Evolutionary conservation across 2,329 filamentous ascomycete species (phyloP).

Genomic region (Pseudogymnoascus verrucosus): DNA sequence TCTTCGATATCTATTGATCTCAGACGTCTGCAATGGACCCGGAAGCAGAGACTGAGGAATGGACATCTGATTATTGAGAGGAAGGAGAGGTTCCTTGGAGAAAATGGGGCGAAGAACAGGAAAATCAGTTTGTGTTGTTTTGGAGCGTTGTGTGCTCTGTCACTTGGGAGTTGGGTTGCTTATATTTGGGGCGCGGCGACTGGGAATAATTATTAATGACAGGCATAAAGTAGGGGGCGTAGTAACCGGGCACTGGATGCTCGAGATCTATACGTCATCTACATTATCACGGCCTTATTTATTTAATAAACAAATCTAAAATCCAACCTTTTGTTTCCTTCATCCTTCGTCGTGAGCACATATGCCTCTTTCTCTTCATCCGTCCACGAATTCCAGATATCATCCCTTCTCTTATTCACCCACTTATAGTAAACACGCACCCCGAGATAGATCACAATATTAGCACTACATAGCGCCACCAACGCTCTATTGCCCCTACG

Average conservation of each 20-base stretch:
- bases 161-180: constrained; percentile 44
- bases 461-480: constrained; percentile 40
- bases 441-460: constrained; percentile 37
- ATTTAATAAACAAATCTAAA: constrained; percentile 26
- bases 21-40: constrained; percentile 48
- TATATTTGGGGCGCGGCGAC: constrained; percentile 56
- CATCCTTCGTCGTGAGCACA: constrained; percentile 33
- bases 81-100: constrained; percentile 34
- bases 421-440: constrained; percentile 40
- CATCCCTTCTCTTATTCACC: constrained; percentile 34
- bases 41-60: constrained; percentile 41
- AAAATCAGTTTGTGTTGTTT: constrained; percentile 38
- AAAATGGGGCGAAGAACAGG: constrained; percentile 31
- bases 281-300: not conserved
- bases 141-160: constrained; percentile 35
- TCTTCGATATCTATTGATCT: constrained; percentile 36
- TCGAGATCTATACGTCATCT: not conserved
- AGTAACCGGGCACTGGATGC: not conserved
- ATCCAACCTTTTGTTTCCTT: constrained; percentile 34
- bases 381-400: constrained; percentile 36
- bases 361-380: constrained; percentile 39
- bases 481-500: constrained; percentile 46
- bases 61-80: constrained; percentile 37
- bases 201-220: constrained; percentile 33
- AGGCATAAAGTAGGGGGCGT: not conserved